Percentiles rank a stretch among this genome's conserved stretches.
Evolutionary conservation across 345 rosid genomes (phyloP).

Genomic region (Clausena lansium): DNA sequence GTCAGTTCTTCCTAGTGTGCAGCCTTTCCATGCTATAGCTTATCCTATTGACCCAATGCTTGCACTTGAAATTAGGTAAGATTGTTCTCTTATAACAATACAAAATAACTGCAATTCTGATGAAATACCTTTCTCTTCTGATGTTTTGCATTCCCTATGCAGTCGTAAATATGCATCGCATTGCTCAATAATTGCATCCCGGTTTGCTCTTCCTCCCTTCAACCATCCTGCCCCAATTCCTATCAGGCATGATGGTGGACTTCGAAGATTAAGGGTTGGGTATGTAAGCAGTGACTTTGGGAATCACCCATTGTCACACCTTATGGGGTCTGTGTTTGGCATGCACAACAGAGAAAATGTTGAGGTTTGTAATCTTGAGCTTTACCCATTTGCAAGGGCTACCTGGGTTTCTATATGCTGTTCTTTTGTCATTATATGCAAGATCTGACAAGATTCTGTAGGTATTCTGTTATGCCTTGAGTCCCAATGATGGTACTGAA

Average conservation of each 20-base stretch:
- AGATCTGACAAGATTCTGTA: slow-evolving; percentile 24
- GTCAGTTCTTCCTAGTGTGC: slow-evolving; percentile 93
- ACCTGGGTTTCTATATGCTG: neutral
- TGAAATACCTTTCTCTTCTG: neutral
- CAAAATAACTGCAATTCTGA: neutral
- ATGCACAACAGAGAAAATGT: slow-evolving; percentile 86
- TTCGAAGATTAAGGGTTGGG: slow-evolving; percentile 79
- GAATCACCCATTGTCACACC: slow-evolving; percentile 96
- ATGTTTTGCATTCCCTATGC: slow-evolving; percentile 22
- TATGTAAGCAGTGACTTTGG: slow-evolving; percentile 98
- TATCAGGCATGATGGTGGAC: slow-evolving; percentile 59
- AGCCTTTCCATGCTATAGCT: slow-evolving; percentile 99
- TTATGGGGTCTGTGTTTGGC: slow-evolving; percentile 99
- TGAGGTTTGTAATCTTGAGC: slow-evolving; percentile 58
- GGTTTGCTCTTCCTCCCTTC: slow-evolving; percentile 76
- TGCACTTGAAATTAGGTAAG: slow-evolving; percentile 94
- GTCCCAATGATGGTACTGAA: slow-evolving; percentile 92
- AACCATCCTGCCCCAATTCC: slow-evolving; percentile 65
- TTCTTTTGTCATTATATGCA: slow-evolving; percentile 12
- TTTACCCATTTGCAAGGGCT: neutral
- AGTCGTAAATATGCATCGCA: slow-evolving; percentile 97
- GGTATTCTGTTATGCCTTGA: slow-evolving; percentile 97
- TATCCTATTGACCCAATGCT: slow-evolving; percentile 93
- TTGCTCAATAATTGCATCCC: slow-evolving; percentile 84
- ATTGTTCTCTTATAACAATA: neutral